phyloP scores from a whole-genome alignment of 2,329 filamentous ascomycete genomes.

The Neofusicoccum laricinum region DNA sequence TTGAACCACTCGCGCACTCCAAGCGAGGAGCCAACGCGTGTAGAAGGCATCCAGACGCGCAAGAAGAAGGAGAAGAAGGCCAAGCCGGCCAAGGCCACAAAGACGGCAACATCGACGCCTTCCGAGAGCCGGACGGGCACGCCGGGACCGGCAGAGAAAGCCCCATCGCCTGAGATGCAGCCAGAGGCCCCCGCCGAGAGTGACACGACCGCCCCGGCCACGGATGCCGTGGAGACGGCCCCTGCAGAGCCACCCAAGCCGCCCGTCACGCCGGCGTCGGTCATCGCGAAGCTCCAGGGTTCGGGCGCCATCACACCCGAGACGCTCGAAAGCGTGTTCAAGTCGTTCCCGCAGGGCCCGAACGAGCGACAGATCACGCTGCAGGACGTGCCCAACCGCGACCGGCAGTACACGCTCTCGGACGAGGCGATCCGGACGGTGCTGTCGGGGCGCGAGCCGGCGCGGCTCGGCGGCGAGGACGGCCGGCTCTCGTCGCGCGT shows the following conservation, averaged over 20 bases:
- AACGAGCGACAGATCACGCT: slow-evolving; percentile 26
- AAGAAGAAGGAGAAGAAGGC: slow-evolving; percentile 82
- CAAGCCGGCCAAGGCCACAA: not conserved
- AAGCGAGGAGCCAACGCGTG: slow-evolving; percentile 36
- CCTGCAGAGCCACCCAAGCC: slow-evolving; percentile 29
- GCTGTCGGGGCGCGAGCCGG: slow-evolving; percentile 31
- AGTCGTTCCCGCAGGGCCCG: slow-evolving; percentile 19
- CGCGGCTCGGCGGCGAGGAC: slow-evolving; percentile 43
- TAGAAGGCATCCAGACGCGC: slow-evolving; percentile 71
- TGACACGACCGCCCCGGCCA: not conserved
- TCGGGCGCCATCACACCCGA: slow-evolving; percentile 31
- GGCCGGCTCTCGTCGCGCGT: slow-evolving; percentile 53
- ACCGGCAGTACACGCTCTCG: slow-evolving; percentile 38
- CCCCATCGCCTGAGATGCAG: not conserved
- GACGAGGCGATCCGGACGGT: slow-evolving; percentile 55
- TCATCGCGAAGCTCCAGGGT: slow-evolving; percentile 38
- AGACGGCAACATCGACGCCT: slow-evolving; percentile 7
- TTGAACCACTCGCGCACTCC: slow-evolving; percentile 17
- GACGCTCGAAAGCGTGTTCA: slow-evolving; percentile 9
- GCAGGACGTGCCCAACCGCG: slow-evolving; percentile 29
- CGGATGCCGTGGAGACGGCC: slow-evolving; percentile 23
- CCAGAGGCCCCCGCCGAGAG: slow-evolving; percentile 20
- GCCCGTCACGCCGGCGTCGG: slow-evolving; percentile 32
- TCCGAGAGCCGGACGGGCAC: not conserved
- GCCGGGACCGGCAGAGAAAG: not conserved